These are phyloP conservation scores for Solioccasus polychromus DNA, from an alignment of 768 basidiomycete genomes.

Conservation along the genomic window DNA sequence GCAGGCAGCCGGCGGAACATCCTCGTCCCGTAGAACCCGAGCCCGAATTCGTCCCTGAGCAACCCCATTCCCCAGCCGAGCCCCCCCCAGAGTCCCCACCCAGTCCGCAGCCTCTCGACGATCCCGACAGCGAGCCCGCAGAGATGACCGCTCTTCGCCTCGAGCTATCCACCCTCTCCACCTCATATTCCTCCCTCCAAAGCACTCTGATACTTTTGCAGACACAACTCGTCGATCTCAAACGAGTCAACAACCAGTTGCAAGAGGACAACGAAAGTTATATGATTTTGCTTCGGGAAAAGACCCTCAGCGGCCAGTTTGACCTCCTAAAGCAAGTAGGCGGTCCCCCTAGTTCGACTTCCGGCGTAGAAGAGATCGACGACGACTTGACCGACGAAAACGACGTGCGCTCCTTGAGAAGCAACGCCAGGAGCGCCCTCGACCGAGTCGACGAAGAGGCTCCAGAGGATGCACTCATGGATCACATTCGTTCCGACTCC, in stretches of 20 bases:
- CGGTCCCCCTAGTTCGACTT: constrained; percentile 39
- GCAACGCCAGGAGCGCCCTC: constrained; percentile 54
- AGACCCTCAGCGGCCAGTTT: constrained; percentile 86
- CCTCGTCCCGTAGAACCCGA: constrained; percentile 36
- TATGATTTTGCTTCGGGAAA: constrained; percentile 89
- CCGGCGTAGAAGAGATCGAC: constrained; percentile 37
- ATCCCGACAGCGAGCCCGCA: constrained; percentile 73
- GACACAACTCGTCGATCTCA: constrained; percentile 81
- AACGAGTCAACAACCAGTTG: constrained; percentile 80
- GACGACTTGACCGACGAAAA: constrained; percentile 35
- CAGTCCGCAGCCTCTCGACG: constrained; percentile 49
- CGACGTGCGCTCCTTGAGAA: constrained; percentile 55
- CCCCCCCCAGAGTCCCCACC: constrained; percentile 19
- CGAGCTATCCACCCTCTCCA: constrained; percentile 83
- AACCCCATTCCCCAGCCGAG: constrained; percentile 28
- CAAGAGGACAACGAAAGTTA: constrained; percentile 98
- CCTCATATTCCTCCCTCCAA: constrained; percentile 80
- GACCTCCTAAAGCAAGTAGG: constrained; percentile 71
- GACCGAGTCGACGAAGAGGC: constrained; percentile 59
- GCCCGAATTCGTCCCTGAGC: constrained; percentile 39
- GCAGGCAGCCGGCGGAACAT: constrained; percentile 51
- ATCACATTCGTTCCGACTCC: constrained; percentile 36
- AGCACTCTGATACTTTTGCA: constrained; percentile 83
- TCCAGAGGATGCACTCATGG: constrained; percentile 41
- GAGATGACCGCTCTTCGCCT: constrained; percentile 83